Evolutionary conservation across 2,329 filamentous ascomycete species (phyloP).

Genomic region (Cladosporium sphaerospermum): DNA sequence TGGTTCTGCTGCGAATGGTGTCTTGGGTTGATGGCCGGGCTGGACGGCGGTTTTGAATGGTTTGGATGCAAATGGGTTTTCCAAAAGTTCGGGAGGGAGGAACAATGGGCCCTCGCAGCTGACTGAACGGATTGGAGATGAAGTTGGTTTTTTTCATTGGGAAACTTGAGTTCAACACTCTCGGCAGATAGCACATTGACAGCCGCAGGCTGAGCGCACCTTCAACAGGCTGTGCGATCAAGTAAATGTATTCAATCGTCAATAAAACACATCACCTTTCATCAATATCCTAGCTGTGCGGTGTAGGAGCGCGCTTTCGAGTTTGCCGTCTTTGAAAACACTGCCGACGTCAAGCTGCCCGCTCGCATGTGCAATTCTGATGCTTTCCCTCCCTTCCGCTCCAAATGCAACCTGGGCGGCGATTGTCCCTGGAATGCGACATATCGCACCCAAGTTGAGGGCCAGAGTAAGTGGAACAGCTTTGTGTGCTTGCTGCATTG

Average conservation of each 20-base stretch:
- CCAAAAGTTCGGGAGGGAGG: too few relatives aligned
- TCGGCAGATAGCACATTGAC: too few relatives aligned
- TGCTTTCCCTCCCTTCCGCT: slow-evolving; percentile 16
- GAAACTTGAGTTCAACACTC: too few relatives aligned
- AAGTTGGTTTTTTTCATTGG: too few relatives aligned
- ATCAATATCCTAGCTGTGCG: slow-evolving; percentile 27
- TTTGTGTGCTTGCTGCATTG: slow-evolving; percentile 39
- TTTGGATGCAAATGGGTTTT: too few relatives aligned
- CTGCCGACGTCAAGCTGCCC: slow-evolving; percentile 26
- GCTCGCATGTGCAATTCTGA: slow-evolving; percentile 25
- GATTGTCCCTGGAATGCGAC: slow-evolving; percentile 26
- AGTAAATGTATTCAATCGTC: background rate
- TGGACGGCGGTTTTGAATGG: too few relatives aligned
- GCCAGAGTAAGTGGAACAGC: slow-evolving; percentile 40
- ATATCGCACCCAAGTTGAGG: slow-evolving; percentile 37
- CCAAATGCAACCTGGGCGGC: slow-evolving; percentile 17
- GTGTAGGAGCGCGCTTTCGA: slow-evolving; percentile 25
- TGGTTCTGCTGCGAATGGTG: too few relatives aligned
- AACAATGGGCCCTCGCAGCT: too few relatives aligned
- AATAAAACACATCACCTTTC: slow-evolving; percentile 26
- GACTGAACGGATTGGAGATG: too few relatives aligned
- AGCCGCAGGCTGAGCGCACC: too few relatives aligned
- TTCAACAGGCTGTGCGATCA: background rate
- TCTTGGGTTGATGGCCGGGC: too few relatives aligned
- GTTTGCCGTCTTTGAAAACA: slow-evolving; percentile 19